Conservation (phyloP, 2,329 filamentous ascomycete genomes). For the Diaporthe eres region DNA sequence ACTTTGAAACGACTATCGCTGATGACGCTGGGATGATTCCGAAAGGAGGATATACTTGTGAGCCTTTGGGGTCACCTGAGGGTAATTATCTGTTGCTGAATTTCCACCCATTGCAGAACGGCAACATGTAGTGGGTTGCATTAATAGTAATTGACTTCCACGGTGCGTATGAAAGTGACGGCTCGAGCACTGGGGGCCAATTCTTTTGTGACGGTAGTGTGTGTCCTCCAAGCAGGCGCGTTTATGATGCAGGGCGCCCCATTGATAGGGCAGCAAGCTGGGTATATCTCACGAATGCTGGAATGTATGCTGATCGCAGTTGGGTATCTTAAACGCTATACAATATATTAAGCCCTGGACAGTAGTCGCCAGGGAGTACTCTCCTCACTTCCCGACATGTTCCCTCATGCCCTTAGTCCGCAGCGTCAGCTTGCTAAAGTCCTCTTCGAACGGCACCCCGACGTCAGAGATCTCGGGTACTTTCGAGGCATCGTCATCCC, state of each 20-base stretch:
- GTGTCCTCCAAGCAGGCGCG: no score
- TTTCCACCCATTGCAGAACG: not conserved
- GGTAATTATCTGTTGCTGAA: constrained; percentile 3
- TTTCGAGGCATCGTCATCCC: constrained; percentile 36
- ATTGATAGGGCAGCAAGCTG: no score
- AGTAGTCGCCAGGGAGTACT: not conserved
- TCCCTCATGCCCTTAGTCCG: constrained; percentile 71
- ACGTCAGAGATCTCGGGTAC: constrained; percentile 44
- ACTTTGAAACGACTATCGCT: not conserved
- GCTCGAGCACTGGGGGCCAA: not conserved
- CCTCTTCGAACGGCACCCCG: constrained; percentile 62
- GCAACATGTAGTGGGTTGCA: not conserved
- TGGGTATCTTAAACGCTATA: constrained; percentile 39
- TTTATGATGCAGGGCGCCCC: not conserved
- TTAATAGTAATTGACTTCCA: not conserved
- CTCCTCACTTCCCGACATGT: constrained; percentile 52
- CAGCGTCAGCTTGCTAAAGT: constrained; percentile 62
- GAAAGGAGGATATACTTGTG: constrained; percentile 4
- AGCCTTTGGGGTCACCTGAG: constrained; percentile 18
- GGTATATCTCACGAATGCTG: not conserved
- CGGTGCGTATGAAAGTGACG: not conserved
- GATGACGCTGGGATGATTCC: constrained; percentile 20
- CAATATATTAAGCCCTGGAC: not conserved
- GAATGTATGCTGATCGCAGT: not conserved
- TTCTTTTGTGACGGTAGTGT: no score